Evolutionary conservation across 768 basidiomycete genomes (phyloP), one percentile per base, ranked within the genome.

Genomic region (Boletus bicolor): DNA sequence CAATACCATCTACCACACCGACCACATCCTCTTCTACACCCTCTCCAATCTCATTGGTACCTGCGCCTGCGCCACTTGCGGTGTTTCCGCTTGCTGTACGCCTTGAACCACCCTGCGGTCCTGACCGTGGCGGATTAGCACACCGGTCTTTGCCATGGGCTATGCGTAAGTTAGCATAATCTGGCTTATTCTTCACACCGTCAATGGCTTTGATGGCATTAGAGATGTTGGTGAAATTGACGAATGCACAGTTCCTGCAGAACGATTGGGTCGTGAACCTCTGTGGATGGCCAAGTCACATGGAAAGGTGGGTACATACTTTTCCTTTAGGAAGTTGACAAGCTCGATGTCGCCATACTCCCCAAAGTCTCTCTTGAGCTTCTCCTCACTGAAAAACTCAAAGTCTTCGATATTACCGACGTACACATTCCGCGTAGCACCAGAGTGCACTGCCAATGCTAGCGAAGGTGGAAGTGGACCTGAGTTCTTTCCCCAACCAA

Each of bases 141-240:
- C 94, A 98, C 36, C 94, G 83, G 67, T 97, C 94, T 70, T 97
- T 98, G 56, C 95, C 94, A 72, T 95, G 94, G 15, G 93, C 88
- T 55, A 99, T 91, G 39, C 93, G 87, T 61, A 98, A 75, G 70
- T 86, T 87, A 17, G 83, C 78, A 68, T 98, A 98, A 68, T 98
- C 95, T 2, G 91, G 83, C 68, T 93, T 91, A 67, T 79, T 83
- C 82, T 96, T 96, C 73, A 97, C 83, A 8, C 87, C 89, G 54
- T 98, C 96, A 65, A 98, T 95, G n/a, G 96, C 94, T 77, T 98
- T 98, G 79, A 94, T 93, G 12, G 94, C 93, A 67, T 95, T 95
- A 49, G 87, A 86, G 62, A 97, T 85, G 75, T 94, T 94, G 35
- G 93, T 96, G 63, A 94, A 96, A 77, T 96, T 97, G 66, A 93